Conservation (phyloP, 208 protist species). For the Porcisia deanei region DNA sequence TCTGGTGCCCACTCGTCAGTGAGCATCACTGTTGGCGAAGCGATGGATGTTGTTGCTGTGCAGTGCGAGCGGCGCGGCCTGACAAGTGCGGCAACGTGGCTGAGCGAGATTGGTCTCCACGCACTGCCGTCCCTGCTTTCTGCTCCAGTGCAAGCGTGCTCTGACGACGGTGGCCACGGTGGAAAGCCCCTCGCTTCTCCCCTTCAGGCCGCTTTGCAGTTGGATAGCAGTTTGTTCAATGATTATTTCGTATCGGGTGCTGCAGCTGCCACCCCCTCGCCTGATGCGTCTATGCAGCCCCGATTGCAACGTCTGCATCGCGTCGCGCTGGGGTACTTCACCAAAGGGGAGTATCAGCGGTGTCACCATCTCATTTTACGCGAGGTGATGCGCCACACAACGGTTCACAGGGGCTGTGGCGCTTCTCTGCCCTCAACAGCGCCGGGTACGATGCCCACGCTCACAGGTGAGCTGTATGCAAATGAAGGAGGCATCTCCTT, state of each 20-base stretch:
- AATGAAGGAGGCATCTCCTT: conserved; percentile 2
- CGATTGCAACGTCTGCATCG: conserved; percentile 47
- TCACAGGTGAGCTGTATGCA: neutral
- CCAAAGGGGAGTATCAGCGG: conserved; percentile 71
- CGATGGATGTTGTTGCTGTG: conserved; percentile 48
- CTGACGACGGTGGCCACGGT: neutral
- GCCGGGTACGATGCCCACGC: neutral
- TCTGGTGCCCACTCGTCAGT: neutral
- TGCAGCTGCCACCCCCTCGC: neutral
- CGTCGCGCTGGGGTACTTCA: conserved; percentile 58
- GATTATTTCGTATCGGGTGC: neutral
- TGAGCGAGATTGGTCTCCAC: conserved; percentile 70
- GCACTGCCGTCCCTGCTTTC: conserved; percentile 35
- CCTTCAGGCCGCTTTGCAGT: neutral
- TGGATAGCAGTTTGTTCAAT: neutral
- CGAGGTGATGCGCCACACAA: conserved; percentile 44
- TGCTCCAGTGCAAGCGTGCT: neutral
- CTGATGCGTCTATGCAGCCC: neutral
- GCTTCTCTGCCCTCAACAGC: neutral
- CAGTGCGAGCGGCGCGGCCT: conserved; percentile 74
- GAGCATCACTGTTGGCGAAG: conserved; percentile 39
- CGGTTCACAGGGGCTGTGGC: neutral
- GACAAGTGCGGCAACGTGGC: conserved; percentile 52
- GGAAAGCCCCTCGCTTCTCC: neutral
- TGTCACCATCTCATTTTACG: conserved; percentile 61